Percentiles rank a stretch among this genome's conserved stretches.
These are phyloP conservation scores for Clarireedia homoeocarpa DNA, from an alignment of 2,329 filamentous ascomycete species.

Conservation along the genomic window DNA sequence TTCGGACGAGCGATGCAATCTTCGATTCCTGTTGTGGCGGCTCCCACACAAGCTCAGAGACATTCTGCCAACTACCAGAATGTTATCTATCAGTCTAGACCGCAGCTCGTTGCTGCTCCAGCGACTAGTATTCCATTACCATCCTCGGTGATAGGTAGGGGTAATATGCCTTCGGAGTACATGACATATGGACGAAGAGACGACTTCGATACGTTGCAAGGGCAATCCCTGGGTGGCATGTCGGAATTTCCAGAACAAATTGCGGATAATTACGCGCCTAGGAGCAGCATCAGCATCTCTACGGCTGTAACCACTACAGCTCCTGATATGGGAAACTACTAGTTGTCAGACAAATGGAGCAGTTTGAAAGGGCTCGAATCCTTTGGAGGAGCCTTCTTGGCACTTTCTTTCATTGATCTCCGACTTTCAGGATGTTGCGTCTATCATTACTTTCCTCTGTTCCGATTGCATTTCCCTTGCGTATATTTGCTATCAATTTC, in stretches of 20 bases:
- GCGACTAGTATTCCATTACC: constrained; percentile 1
- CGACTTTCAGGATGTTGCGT: no score
- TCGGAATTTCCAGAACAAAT: background rate
- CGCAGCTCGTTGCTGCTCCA: background rate
- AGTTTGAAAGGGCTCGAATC: no score
- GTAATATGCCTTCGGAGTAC: background rate
- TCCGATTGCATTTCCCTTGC: background rate
- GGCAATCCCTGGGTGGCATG: background rate
- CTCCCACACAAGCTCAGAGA: background rate
- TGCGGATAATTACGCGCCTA: background rate
- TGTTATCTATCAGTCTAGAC: background rate
- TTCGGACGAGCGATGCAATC: background rate
- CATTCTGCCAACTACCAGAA: background rate
- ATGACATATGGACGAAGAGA: constrained; percentile 1
- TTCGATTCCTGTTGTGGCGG: background rate
- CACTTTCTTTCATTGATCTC: no score
- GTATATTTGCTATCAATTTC: background rate
- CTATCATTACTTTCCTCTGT: background rate
- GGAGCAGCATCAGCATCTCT: background rate
- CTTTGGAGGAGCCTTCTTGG: no score
- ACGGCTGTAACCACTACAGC: background rate
- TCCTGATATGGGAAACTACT: background rate
- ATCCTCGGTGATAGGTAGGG: background rate
- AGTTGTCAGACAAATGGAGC: background rate
- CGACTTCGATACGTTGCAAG: background rate